Evolutionary conservation across 345 rosid genomes (phyloP).

Genomic region (Euphorbia tirucalli): DNA sequence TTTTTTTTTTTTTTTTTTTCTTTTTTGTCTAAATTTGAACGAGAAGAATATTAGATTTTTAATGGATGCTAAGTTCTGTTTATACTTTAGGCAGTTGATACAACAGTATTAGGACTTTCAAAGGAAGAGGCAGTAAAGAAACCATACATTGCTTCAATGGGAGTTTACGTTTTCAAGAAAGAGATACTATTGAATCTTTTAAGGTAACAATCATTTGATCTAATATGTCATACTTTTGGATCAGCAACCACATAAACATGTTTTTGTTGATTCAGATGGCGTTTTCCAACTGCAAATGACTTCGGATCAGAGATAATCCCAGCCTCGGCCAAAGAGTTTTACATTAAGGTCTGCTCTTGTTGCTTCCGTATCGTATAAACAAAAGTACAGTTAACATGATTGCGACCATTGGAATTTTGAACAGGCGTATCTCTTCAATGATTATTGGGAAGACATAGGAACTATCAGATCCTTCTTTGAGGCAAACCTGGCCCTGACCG

Average conservation of each 20-base stretch:
- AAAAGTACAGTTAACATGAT: neutral
- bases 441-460: constrained; percentile 98
- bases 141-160: constrained; percentile 98
- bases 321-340: constrained; percentile 79
- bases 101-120: constrained; percentile 80
- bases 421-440: constrained; percentile 93
- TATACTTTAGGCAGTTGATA: constrained; percentile 71
- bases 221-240: neutral
- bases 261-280: constrained; percentile 55
- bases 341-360: constrained; percentile 48
- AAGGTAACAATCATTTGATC: constrained; percentile 47
- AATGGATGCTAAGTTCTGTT: neutral
- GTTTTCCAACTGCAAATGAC: constrained; percentile 96
- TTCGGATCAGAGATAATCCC: constrained; percentile 96
- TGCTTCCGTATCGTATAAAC: too few relatives aligned
- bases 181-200: constrained; percentile 87
- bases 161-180: constrained; percentile 91
- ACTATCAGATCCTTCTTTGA: constrained; percentile 93
- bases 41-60: neutral
- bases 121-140: constrained; percentile 73
- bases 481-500: constrained; percentile 92
- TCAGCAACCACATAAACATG: neutral
- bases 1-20: too few relatives aligned
- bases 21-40: neutral
- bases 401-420: constrained; percentile 21